These are phyloP conservation scores for Cystofilobasidium capitatum DNA, from an alignment of 768 basidiomycete species.

Conservation along the genomic window DNA sequence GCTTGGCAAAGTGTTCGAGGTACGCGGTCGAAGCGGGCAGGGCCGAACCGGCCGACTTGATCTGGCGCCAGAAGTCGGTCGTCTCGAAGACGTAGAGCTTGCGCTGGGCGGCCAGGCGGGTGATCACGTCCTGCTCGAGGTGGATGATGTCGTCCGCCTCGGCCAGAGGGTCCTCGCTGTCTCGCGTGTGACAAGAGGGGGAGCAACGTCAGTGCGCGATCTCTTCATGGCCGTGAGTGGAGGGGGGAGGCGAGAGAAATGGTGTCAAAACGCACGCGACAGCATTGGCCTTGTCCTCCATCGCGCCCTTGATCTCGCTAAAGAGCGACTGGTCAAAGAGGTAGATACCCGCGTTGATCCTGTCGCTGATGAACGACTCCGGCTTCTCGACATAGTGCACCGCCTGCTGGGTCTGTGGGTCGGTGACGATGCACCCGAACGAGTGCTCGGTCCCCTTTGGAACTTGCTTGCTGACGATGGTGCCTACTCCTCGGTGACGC, in stretches of 20 bases:
- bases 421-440: slow-evolving; percentile 44
- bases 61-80: slow-evolving; percentile 43
- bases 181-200: too few relatives aligned
- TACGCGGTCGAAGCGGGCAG: slow-evolving; percentile 44
- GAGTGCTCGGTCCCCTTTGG: slow-evolving; percentile 40
- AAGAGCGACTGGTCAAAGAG: slow-evolving; percentile 43
- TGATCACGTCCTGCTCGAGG: slow-evolving; percentile 45
- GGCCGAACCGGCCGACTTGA: slow-evolving; percentile 45
- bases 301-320: slow-evolving; percentile 42
- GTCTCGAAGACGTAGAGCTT: slow-evolving; percentile 44
- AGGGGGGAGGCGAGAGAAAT: neutral
- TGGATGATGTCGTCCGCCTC: slow-evolving; percentile 42
- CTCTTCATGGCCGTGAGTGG: too few relatives aligned
- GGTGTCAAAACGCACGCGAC: slow-evolving; percentile 33
- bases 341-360: slow-evolving; percentile 16
- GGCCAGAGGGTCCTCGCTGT: slow-evolving; percentile 38
- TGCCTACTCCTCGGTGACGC: slow-evolving; percentile 42
- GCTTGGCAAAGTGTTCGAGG: slow-evolving; percentile 40
- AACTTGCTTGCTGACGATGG: slow-evolving; percentile 42
- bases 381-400: slow-evolving; percentile 45
- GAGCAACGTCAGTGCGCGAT: too few relatives aligned
- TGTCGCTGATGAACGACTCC: slow-evolving; percentile 40
- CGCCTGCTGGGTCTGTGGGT: slow-evolving; percentile 37
- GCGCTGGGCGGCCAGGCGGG: slow-evolving; percentile 40
- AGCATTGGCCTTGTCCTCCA: slow-evolving; percentile 41